Base-by-base conservation (phyloP, 768 basidiomycete species). In the Stropharia rugosoannulata region DNA sequence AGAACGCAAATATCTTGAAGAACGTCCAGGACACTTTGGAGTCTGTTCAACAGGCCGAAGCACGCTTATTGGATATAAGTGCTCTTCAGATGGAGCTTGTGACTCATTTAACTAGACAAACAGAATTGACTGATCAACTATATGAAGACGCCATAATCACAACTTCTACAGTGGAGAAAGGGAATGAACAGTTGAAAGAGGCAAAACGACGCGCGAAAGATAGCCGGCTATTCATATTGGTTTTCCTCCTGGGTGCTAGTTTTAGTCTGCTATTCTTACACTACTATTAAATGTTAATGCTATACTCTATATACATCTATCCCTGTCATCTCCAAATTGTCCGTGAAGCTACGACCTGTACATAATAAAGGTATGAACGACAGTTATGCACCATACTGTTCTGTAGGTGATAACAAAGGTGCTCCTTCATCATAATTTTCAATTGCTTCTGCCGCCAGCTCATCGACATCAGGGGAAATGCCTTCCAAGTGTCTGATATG, bases 101-200 rank as follows among this genome's bases (percentile, higher is more conserved):
- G 48, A 77, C 83, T 12, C 94, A 98, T 67, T 79, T 99, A 39
- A 88, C 89, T 36, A 82, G 78, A 64, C 97, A 99, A 77, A 90
- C 90, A 2, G 95, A 95, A 74, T 71, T 95, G 61, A 94, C 95
- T 9, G 95, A 98, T 64, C 86, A 93, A 69, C 74, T 99, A 57
- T 97, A 93, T 66, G 94, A 97, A 62, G 96, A 99, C 66, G 95
- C 94, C 8, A 87, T 97, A 51, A 84, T 89, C 1, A 91, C 90
- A 27, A 89, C 92, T 10, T 86, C 84, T 7, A 89, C 86, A 45
- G 87, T 98, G 38, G 90, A 90, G 62, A 90, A 89, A 69, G 95
- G 96, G 35, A 98, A 98, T 63, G 77, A 81, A 41, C 93, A 99
- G 71, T 78, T 99, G 54, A 86, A 83, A 68, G 93, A 95, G 74